Evolutionary conservation across 129 eudicot species (phyloP).

Genomic region (Chrysanthemum seticuspe): DNA sequence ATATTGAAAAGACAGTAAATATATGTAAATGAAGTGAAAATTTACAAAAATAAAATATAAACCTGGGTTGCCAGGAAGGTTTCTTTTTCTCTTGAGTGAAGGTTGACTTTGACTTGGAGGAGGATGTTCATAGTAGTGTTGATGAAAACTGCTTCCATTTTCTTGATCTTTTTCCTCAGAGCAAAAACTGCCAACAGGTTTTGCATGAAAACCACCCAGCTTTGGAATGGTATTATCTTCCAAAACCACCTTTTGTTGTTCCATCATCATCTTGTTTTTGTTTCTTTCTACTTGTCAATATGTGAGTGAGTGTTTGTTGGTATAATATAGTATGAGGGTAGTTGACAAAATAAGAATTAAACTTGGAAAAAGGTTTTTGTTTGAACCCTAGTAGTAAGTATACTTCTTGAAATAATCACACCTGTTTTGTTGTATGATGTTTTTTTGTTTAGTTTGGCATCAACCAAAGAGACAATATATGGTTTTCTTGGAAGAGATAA

Average conservation of each 20-base stretch:
- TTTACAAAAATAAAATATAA: conserved; percentile 19
- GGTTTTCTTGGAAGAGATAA: conserved; percentile 25
- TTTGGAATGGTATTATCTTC: conserved; percentile 61
- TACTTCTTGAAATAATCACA: conserved; percentile 29
- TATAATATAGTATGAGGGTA: not conserved
- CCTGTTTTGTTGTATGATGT: conserved; percentile 36
- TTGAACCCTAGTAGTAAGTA: conserved; percentile 39
- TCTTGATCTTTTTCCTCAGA: conserved; percentile 40
- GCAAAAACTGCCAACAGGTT: conserved; percentile 36
- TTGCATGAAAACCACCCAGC: conserved; percentile 47
- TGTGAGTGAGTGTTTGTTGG: not conserved
- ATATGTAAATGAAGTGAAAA: not conserved
- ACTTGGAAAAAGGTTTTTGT: conserved; percentile 49
- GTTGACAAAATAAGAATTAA: conserved; percentile 41
- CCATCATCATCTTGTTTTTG: conserved; percentile 39
- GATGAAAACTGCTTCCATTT: conserved; percentile 33
- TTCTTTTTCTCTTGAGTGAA: conserved; percentile 58
- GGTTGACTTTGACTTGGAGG: conserved; percentile 48
- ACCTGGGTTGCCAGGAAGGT: conserved; percentile 85
- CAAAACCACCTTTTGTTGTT: conserved; percentile 35
- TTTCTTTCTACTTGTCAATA: conserved; percentile 9
- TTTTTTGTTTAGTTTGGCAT: conserved; percentile 48
- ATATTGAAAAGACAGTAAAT: not conserved
- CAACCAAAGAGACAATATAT: conserved; percentile 69
- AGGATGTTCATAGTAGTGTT: conserved; percentile 33